A percentile compares a stretch with the other conserved stretches of the same genome.
These are phyloP conservation scores for Ammopiptanthus mongolicus DNA, from an alignment of 306 rosid genomes.

Conservation along the genomic window DNA sequence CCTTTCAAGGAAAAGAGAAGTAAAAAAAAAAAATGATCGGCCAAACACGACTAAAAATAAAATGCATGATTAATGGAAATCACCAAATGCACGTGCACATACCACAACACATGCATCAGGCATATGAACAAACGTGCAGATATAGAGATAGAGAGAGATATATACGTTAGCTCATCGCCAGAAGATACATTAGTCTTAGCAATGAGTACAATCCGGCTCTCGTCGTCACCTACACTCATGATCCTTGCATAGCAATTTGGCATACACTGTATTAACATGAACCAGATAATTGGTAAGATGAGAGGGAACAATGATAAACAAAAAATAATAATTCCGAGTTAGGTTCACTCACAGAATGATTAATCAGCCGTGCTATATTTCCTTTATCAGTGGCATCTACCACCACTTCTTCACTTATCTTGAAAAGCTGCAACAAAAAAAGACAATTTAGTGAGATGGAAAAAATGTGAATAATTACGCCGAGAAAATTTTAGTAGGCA, in stretches of 20 bases:
- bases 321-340: background rate
- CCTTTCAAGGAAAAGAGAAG: no score
- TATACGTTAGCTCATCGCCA: conserved; percentile 91
- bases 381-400: conserved; percentile 99
- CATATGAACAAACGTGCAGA: background rate
- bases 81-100: background rate
- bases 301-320: background rate
- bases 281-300: conserved; percentile 14
- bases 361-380: conserved; percentile 93
- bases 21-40: no score
- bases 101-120: background rate
- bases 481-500: background rate
- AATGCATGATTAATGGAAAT: background rate
- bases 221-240: conserved; percentile 96
- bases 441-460: background rate
- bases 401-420: conserved; percentile 98
- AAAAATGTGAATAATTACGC: background rate
- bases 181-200: conserved; percentile 76
- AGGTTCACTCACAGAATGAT: conserved; percentile 79
- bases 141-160: background rate
- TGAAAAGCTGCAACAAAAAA: conserved; percentile 67
- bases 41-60: no score
- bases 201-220: conserved; percentile 93
- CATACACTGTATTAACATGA: conserved; percentile 63
- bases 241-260: conserved; percentile 99